Percentiles rank a stretch among this genome's conserved stretches.
Evolutionary conservation across 2,329 filamentous ascomycete genomes (phyloP).

Genomic region (Pleurostoma richardsiae): DNA sequence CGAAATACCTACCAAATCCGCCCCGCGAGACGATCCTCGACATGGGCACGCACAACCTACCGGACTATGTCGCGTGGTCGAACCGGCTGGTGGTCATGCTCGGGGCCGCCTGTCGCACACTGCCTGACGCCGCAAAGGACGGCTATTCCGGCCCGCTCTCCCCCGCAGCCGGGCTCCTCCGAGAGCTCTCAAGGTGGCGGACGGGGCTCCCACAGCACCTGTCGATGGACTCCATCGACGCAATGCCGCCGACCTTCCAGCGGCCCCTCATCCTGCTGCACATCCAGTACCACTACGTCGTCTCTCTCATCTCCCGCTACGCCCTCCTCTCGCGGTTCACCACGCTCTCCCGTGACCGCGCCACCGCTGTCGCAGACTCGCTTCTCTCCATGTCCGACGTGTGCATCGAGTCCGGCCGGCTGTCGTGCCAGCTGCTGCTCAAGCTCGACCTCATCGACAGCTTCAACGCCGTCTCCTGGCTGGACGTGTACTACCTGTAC

Average conservation of each 20-base stretch:
- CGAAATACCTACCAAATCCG: constrained; percentile 22
- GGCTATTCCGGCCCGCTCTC: constrained; percentile 29
- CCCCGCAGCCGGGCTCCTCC: constrained; percentile 26
- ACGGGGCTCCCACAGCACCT: constrained; percentile 29
- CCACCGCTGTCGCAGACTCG: constrained; percentile 17
- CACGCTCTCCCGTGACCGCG: constrained; percentile 16
- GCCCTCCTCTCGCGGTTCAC: constrained; percentile 28
- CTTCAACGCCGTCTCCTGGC: constrained; percentile 33
- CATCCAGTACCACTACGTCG: constrained; percentile 31
- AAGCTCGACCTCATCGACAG: constrained; percentile 26
- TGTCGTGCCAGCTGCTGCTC: constrained; percentile 23
- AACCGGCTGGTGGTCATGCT: constrained; percentile 28
- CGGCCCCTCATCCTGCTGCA: constrained; percentile 31
- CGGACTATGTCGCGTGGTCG: constrained; percentile 30
- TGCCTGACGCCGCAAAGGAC: constrained; percentile 26
- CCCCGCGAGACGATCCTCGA: constrained; percentile 29
- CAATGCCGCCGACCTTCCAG: constrained; percentile 24
- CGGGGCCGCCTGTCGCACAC: constrained; percentile 27
- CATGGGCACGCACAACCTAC: constrained; percentile 17
- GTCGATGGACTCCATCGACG: constrained; percentile 21
- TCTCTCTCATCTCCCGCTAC: constrained; percentile 28
- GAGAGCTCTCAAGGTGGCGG: constrained; percentile 31
- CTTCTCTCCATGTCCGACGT: constrained; percentile 25
- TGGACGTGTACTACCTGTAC: constrained; percentile 33
- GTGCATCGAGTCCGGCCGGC: constrained; percentile 28